Evolutionary conservation across 108 stramenopile genomes (phyloP), one percentile per base, ranked within the genome.

Genomic region (Seminavis robusta): DNA sequence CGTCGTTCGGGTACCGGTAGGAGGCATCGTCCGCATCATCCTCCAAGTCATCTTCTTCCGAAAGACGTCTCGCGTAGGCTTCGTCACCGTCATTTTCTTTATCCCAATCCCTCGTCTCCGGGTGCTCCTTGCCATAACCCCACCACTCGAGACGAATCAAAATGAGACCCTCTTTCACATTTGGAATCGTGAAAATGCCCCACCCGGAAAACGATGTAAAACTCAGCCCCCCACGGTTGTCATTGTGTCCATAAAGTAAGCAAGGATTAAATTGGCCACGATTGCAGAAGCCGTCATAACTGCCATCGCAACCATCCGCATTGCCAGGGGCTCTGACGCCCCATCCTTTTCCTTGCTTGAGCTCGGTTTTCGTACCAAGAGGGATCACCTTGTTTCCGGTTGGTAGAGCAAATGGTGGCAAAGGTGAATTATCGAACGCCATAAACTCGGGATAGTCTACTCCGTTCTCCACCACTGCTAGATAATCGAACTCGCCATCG

Each of bases 241-340:
- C 90, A 47, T 81, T 79, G 53, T 88, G 86, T 27, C 75, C 83
- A 55, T 68, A 73, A 44, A 88, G 52, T 26, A 88, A 55, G 55
- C 90, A 92, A 27, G 59, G 30, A 34, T 46, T 57, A 1, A 43
- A 44, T 21, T 47, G 27, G 16, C 50, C 54, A 44, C 67, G 37
- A 8, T 66, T 64, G 59, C 90, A 92, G 31, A 56, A 71, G 1
- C 64, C 67, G 39, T 74, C 59, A 24, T 59, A 53, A 21, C 70
- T 69, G 49, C 86, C 90, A 67, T 88, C 84, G 69, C 90, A 92
- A 47, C 71, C 63, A 16, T 75, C 77, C 25, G 73, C 67, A 11
- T 54, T 71, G 6, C 74, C 52, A 39, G 62, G 36, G 23, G 59
- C 8, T 24, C 10, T 63, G 2, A 21, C 9, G 16, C 7, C 13